These are phyloP conservation scores for Podila verticillata DNA, from an alignment of 192 early-diverging fungal species.

Conservation along the genomic window DNA sequence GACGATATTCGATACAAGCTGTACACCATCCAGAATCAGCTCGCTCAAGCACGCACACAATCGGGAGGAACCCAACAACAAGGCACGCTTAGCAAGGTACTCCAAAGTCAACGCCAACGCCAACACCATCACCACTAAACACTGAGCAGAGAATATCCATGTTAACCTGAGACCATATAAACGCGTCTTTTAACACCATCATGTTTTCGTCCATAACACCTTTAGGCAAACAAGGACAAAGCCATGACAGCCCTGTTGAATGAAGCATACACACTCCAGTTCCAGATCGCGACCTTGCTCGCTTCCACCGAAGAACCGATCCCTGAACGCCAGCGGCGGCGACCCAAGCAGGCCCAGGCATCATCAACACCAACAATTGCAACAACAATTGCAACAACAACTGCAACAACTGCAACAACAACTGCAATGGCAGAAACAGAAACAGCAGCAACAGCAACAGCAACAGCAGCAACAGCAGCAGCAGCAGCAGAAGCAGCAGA, in stretches of 20 bases:
- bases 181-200: too few relatives aligned
- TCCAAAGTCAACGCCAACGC: background rate
- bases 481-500: too few relatives aligned
- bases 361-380: background rate
- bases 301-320: slow-evolving; percentile 43
- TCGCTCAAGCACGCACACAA: slow-evolving; percentile 6
- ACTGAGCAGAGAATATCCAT: too few relatives aligned
- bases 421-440: too few relatives aligned
- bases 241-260: slow-evolving; percentile 14
- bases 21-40: slow-evolving; percentile 22
- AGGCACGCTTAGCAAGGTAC: background rate
- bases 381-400: slow-evolving; percentile 4
- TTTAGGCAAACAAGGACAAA: slow-evolving; percentile 16
- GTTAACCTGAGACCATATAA: too few relatives aligned
- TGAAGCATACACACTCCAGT: slow-evolving; percentile 39
- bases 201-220: too few relatives aligned
- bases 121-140: too few relatives aligned
- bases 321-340: slow-evolving; percentile 20
- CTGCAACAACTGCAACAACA: background rate
- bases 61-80: background rate
- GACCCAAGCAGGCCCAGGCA: background rate
- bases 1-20: slow-evolving; percentile 30
- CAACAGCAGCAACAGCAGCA: background rate
- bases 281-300: slow-evolving; percentile 43
- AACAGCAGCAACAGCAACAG: too few relatives aligned